A percentile compares a stretch with the other conserved stretches of the same genome.
These are phyloP conservation scores for Heliamphora exappendiculata DNA, from an alignment of 148 eudicot genomes.

Conservation along the genomic window DNA sequence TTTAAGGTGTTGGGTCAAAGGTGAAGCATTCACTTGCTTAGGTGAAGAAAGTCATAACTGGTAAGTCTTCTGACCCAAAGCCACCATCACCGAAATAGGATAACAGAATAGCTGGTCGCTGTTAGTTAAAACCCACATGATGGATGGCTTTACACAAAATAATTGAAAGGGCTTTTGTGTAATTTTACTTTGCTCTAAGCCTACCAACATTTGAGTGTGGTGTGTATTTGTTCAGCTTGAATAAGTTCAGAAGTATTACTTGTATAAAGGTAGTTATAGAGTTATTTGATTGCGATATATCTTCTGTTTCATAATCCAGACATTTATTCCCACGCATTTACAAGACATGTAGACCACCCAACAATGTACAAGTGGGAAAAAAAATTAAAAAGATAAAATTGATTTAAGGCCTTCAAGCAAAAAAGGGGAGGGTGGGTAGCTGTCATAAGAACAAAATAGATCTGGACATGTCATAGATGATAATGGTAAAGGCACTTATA, in stretches of 20 bases:
- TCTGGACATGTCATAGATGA: not conserved
- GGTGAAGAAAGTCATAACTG: constrained; percentile 67
- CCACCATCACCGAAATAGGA: constrained; percentile 38
- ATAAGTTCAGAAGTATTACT: not conserved
- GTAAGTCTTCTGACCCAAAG: constrained; percentile 50
- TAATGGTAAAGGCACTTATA: not conserved
- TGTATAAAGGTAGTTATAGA: not conserved
- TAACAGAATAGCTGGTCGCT: not conserved
- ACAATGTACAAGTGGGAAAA: constrained; percentile 3
- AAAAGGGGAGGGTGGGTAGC: not conserved
- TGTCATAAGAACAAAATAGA: not conserved
- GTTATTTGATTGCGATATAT: not conserved
- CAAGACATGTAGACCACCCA: not conserved
- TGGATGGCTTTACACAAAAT: not conserved
- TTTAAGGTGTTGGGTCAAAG: constrained; percentile 67
- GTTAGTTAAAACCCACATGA: not conserved
- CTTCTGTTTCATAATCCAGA: not conserved
- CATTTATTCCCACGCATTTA: not conserved
- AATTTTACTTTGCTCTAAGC: not conserved
- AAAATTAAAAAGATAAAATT: not conserved
- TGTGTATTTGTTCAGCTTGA: constrained; percentile 1
- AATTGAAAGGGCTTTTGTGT: constrained; percentile 9
- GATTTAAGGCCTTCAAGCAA: not conserved
- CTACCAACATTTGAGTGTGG: not conserved
- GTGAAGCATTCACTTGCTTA: constrained; percentile 69